Evolutionary conservation across 352 stramenopile species (phyloP).

Genomic region (Pythium insidiosum): DNA sequence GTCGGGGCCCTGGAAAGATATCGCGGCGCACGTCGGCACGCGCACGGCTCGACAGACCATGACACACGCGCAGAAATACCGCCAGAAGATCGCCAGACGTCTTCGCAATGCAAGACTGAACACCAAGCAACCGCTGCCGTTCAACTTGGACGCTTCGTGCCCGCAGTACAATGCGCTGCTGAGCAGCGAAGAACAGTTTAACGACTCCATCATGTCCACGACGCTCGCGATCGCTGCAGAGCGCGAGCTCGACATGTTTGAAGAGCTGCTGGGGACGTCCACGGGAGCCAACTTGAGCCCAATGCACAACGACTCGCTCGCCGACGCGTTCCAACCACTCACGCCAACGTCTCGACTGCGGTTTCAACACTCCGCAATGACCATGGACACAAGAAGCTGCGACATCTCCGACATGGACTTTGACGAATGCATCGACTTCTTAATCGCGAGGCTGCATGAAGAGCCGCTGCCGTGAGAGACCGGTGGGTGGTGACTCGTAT

Average conservation of each 20-base stretch:
- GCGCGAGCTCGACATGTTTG: conserved; percentile 60
- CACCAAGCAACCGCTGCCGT: conserved; percentile 54
- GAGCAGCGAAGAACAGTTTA: conserved; percentile 70
- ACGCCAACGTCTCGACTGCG: too few species aligned
- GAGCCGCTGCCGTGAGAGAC: conserved; percentile 12
- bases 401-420: conserved; percentile 17
- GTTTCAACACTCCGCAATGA: too few species aligned
- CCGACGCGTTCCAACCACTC: too few species aligned
- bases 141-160: conserved; percentile 53
- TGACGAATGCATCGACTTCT: conserved; percentile 22
- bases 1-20: conserved; percentile 72
- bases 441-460: too few species aligned
- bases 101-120: conserved; percentile 66
- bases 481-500: not conserved
- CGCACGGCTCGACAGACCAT: conserved; percentile 70
- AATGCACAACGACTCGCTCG: not conserved
- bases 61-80: too few species aligned
- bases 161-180: conserved; percentile 61
- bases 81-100: conserved; percentile 69
- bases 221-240: conserved; percentile 67
- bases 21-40: conserved; percentile 58
- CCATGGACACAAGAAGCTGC: too few species aligned
- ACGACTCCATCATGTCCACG: conserved; percentile 70
- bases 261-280: conserved; percentile 19
- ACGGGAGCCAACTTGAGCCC: too few species aligned